Evolutionary conservation across 2,329 filamentous ascomycete genomes (phyloP), one percentile per base, ranked within the genome.

Genomic region (Botryotinia narcissicola): DNA sequence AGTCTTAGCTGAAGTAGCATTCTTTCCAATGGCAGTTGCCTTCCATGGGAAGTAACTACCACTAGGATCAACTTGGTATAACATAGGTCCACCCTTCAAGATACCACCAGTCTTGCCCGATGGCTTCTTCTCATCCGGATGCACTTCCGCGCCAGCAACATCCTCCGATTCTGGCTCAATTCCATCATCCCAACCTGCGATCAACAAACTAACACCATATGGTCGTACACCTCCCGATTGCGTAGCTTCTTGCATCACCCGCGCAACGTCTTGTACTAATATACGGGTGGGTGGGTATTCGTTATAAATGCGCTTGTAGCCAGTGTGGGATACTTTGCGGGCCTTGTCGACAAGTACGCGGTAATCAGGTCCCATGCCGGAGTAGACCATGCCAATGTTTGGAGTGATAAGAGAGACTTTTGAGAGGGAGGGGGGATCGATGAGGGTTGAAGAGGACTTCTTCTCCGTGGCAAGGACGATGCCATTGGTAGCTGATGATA

Each of bases 221-320:
- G 96, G 96, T 77, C 96, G 89, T 76, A 99, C 95, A 90, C 96
- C 96, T 82, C 96, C 96, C 57, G 94, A 97, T 84, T 99, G 96
- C 75, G 96, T 99, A 75, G 96, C 96, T 85, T 99, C 96, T 85
- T 99, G 96, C 92, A 99, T 98, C 78, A 98, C 95, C 77, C 94
- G 90, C 74, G 96, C 96, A 73, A 99, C 95, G 81, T 99, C 96
- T 85, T 99, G 96, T 73, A 99, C 96, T 85, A 99, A 89, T 92
- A 99, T 99, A 83, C 96, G 91, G 73, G 96, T 99, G 9, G 96
- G 96, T n/a, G 96, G 96, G 86, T 99, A 99, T 86, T 99, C 96
- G 86, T 99, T 99, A 88, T 99, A 99, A 86, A 99, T 95, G 84
- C 96, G 94, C 90, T 99, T 99, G 91, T 99, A 99, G 83, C 91